A percentile compares a stretch with the other conserved stretches of the same genome.
phyloP scores from a whole-genome alignment of 208 protist species.

The Leishmania guyanensis region DNA sequence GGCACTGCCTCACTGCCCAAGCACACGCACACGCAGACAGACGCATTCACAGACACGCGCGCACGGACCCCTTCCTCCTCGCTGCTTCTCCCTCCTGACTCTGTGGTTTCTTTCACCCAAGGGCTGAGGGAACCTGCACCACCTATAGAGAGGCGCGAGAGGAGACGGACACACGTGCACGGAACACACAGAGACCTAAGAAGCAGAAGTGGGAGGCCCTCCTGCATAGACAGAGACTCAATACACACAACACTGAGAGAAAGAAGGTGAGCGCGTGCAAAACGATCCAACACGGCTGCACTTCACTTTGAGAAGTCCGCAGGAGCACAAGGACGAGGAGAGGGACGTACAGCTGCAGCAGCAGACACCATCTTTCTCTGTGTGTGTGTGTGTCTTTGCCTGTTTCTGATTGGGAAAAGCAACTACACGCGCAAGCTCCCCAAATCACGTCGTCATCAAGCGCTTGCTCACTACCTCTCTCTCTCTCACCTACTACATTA shows the following conservation, averaged over 20 bases:
- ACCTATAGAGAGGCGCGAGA: neutral
- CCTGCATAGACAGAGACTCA: neutral
- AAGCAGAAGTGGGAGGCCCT: neutral
- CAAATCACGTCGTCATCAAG: neutral
- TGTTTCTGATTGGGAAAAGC: neutral
- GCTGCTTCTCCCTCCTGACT: neutral
- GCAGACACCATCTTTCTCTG: neutral
- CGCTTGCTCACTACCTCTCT: neutral
- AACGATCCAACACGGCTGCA: too few relatives aligned
- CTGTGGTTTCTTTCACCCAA: neutral
- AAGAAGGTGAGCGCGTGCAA: neutral
- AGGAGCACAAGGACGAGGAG: neutral
- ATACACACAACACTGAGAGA: too few relatives aligned
- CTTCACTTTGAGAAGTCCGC: neutral
- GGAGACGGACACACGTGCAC: neutral
- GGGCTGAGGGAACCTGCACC: neutral
- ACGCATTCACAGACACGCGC: neutral
- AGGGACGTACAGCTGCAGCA: neutral
- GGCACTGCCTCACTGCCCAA: neutral
- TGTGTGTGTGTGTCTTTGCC: neutral
- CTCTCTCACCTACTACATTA: neutral
- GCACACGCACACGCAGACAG: conserved; percentile 2
- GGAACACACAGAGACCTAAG: neutral
- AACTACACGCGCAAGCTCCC: neutral
- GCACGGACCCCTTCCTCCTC: neutral